Conservation (phyloP, 257 asterid species). For the Anisodus tanguticus region DNA sequence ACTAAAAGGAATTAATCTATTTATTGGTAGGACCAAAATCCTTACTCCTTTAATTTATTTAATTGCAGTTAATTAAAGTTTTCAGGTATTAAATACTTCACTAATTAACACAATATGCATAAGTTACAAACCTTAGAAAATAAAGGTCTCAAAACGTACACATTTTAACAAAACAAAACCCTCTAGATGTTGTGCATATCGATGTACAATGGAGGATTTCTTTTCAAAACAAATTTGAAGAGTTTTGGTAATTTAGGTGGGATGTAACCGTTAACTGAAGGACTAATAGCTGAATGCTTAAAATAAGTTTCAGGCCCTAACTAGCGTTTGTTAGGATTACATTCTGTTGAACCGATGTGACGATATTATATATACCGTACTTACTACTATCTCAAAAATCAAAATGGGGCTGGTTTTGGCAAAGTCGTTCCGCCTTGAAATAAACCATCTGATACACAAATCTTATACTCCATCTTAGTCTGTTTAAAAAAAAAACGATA, state of each 20-base stretch:
- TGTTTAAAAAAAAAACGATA: too few species aligned
- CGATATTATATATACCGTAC: not conserved
- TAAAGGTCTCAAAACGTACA: too few species aligned
- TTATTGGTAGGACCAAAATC: not conserved
- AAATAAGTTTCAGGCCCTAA: not conserved
- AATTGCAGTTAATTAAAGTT: too few species aligned
- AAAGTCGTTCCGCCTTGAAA: too few species aligned
- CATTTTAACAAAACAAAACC: too few species aligned
- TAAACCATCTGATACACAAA: too few species aligned
- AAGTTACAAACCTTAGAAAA: too few species aligned
- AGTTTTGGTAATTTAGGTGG: not conserved
- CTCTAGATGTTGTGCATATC: not conserved
- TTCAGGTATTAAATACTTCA: not conserved
- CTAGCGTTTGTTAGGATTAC: not conserved
- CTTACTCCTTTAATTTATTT: not conserved
- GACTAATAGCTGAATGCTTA: not conserved
- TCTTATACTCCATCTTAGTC: too few species aligned
- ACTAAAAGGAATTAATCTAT: not conserved
- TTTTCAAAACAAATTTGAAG: too few species aligned
- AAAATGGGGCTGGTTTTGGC: too few species aligned
- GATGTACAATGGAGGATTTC: not conserved
- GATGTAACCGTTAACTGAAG: not conserved
- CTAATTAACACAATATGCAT: not conserved
- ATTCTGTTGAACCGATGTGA: not conserved
- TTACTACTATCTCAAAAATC: not conserved